Evolutionary conservation across 495 filamentous ascomycete species (phyloP), one percentile per base, ranked within the genome.

Genomic region (Penicillium tannophilum): DNA sequence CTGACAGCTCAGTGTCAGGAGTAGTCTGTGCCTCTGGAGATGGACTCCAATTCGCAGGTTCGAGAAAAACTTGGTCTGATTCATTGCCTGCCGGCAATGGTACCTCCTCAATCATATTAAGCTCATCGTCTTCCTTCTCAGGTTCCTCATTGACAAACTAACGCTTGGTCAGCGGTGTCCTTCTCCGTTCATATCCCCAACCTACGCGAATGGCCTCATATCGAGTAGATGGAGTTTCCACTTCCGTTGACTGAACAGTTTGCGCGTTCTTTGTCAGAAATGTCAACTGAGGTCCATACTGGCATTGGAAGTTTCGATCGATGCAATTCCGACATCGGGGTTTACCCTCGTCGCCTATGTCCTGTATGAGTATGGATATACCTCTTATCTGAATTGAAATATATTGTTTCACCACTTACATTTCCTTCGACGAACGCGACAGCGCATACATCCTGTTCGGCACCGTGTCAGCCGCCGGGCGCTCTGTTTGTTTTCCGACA

Each of bases 371-470:
- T 8, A 26, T 23, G 30, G 0, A 36, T 23, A 6, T 23, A 36
- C 33, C 4, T 36, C 0, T 36, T 36, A 36, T 36, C 10, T 12
- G 10, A 28, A 14, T 36, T 0, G 3, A 36, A 5, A 41, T 14
- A 49, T n/a, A n/a, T 26, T 14, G 7, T 0, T 30, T 33, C 4
- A 49, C 14, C 9, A 45, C 72, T 57, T 58, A 78, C 76, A 78
- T 57, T 79, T 80, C 53, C 74, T 70, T 23, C 72, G 60, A 43
- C 75, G 73, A 31, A 67, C 60, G 9, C 76, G 72, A 69, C 78
- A 80, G 28, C 74, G 72, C 61, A 75, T 64, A 52, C 76, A 80
- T 7, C 78, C 78, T 1, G 73, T 80, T 42, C 78, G 65, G 46
- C 72, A 74, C 63, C 72, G 57, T 7, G 66, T 77, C 33, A 72